A percentile compares a stretch with the other conserved stretches of the same genome.
Conservation (phyloP, 23 red algal species). For the Agarophyton chilense region DNA sequence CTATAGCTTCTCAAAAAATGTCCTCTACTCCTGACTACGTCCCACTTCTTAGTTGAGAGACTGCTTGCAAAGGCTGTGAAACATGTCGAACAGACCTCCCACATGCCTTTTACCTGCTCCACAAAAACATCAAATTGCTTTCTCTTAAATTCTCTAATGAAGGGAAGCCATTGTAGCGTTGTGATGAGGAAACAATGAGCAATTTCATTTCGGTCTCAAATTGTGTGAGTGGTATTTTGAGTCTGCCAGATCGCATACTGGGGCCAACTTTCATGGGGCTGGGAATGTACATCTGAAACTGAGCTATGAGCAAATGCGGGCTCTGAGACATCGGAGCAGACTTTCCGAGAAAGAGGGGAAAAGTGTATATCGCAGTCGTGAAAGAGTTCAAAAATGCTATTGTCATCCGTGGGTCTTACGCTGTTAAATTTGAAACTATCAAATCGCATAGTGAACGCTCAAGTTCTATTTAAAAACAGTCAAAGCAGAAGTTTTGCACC, state of each 20-base stretch:
- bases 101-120: not conserved
- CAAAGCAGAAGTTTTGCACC: not conserved
- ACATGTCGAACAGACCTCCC: not conserved
- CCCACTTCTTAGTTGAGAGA: constrained; percentile 23
- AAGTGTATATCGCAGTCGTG: not conserved
- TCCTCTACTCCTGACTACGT: not conserved
- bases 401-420: not conserved
- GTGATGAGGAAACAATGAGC: not conserved
- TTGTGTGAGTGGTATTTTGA: not conserved
- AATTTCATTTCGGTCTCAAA: not conserved
- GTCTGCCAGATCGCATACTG: not conserved
- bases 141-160: constrained; percentile 3
- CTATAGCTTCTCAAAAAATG: constrained; percentile 2
- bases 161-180: not conserved
- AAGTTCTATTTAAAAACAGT: not conserved
- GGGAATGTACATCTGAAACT: not conserved
- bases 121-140: constrained; percentile 24
- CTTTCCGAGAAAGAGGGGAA: not conserved
- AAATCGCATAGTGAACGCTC: not conserved
- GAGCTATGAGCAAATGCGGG: not conserved
- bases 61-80: not conserved
- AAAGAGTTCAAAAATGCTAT: not conserved
- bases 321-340: not conserved
- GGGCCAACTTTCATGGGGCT: not conserved
- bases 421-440: not conserved